A percentile compares a stretch with the other conserved stretches of the same genome.
phyloP scores from a whole-genome alignment of 805 yeast genomes.

The Yamadazyma phyllophila region DNA sequence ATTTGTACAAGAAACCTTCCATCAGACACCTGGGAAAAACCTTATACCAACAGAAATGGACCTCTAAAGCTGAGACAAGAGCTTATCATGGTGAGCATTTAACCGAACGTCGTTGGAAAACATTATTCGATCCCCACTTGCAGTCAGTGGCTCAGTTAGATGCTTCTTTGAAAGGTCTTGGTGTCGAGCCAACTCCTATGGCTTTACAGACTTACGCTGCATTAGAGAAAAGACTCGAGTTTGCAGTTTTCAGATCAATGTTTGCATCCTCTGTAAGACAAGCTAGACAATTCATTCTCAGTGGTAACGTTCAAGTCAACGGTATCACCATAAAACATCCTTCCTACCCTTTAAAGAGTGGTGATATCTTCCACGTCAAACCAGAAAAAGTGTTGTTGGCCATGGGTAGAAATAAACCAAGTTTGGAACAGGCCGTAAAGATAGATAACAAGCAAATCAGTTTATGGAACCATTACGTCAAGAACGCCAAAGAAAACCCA shows the following conservation, averaged over 20 bases:
- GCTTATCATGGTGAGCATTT: conserved; percentile 94
- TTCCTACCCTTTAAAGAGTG: conserved; percentile 71
- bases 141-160: conserved; percentile 88
- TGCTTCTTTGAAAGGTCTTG: conserved; percentile 65
- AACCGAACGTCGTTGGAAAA: conserved; percentile 79
- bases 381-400: conserved; percentile 87
- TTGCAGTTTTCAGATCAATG: conserved; percentile 87
- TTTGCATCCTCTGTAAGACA: conserved; percentile 93
- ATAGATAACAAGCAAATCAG: conserved; percentile 70
- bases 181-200: conserved; percentile 67
- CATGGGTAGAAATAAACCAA: conserved; percentile 81
- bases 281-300: conserved; percentile 82
- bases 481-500: conserved; percentile 56
- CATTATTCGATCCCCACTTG: conserved; percentile 64
- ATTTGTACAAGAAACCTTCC: conserved; percentile 71
- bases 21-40: conserved; percentile 57
- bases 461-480: conserved; percentile 74
- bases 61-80: conserved; percentile 86
- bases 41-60: conserved; percentile 90
- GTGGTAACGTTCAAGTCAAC: conserved; percentile 82
- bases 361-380: conserved; percentile 81
- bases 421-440: conserved; percentile 61
- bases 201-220: conserved; percentile 86
- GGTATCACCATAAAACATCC: conserved; percentile 79
- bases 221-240: conserved; percentile 83